Evolutionary conservation across 2,329 filamentous ascomycete genomes (phyloP).

Genomic region (Sphaceloma murrayae): DNA sequence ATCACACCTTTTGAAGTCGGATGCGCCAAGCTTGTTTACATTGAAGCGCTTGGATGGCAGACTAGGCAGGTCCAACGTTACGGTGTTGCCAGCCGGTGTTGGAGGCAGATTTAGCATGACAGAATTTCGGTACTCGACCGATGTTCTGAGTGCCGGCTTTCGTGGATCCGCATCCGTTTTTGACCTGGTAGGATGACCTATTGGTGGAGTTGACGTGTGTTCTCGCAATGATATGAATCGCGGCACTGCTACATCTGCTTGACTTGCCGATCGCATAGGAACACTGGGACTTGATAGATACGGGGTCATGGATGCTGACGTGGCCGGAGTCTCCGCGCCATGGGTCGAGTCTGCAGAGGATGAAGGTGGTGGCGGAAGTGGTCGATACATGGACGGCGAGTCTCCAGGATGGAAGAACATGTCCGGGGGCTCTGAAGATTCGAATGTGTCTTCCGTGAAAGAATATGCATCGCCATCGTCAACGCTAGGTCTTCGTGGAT

Average conservation of each 20-base stretch:
- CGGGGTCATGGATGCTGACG: constrained; percentile 16
- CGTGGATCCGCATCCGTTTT: constrained; percentile 82
- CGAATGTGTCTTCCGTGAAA: constrained; percentile 33
- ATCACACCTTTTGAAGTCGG: constrained; percentile 72
- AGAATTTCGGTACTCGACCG: constrained; percentile 38
- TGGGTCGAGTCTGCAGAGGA: constrained; percentile 42
- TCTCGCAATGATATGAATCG: constrained; percentile 75
- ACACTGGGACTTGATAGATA: constrained; percentile 17
- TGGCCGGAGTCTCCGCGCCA: constrained; percentile 28
- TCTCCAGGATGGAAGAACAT: constrained; percentile 78
- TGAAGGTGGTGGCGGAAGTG: constrained; percentile 52
- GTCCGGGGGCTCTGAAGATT: constrained; percentile 60
- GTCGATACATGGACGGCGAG: constrained; percentile 42
- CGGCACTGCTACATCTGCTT: constrained; percentile 40
- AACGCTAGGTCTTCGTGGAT: constrained; percentile 64
- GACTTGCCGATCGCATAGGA: constrained; percentile 12
- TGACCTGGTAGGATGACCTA: constrained; percentile 76
- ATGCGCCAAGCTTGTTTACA: constrained; percentile 68
- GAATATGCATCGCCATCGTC: constrained; percentile 78
- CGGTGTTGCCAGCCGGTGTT: constrained; percentile 32
- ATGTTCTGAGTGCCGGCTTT: constrained; percentile 23
- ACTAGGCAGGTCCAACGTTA: constrained; percentile 73
- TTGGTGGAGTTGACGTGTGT: constrained; percentile 68
- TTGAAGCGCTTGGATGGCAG: constrained; percentile 75
- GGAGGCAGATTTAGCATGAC: constrained; percentile 39